These are phyloP conservation scores for Capillidium heterosporum DNA, from an alignment of 371 early-diverging fungal species.

Conservation along the genomic window DNA sequence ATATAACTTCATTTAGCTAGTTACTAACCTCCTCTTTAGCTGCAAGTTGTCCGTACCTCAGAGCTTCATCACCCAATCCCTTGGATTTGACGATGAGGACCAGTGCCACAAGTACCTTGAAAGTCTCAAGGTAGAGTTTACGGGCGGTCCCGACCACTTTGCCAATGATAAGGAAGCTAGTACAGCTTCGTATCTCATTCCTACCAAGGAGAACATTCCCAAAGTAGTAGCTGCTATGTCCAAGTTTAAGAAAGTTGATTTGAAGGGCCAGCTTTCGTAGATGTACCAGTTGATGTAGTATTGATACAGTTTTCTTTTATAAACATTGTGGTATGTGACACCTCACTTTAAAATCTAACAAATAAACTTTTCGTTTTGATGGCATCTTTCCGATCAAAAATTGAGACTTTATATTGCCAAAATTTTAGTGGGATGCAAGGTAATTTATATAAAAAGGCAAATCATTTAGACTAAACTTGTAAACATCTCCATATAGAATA, in stretches of 20 bases:
- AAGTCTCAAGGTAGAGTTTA: neutral
- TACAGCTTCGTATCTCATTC: slow-evolving; percentile 10
- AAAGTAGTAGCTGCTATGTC: slow-evolving; percentile 25
- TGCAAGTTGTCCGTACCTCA: slow-evolving; percentile 28
- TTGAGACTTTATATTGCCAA: no score
- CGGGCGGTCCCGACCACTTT: slow-evolving; percentile 9
- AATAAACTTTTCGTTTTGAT: no score
- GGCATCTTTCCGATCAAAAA: no score
- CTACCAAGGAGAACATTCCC: slow-evolving; percentile 27
- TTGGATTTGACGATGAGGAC: slow-evolving; percentile 11
- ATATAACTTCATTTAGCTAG: slow-evolving; percentile 7
- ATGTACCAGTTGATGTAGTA: no score
- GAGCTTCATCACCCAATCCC: slow-evolving; percentile 15
- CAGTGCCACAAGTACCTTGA: slow-evolving; percentile 25
- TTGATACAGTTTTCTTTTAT: no score
- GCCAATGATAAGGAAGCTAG: slow-evolving; percentile 7
- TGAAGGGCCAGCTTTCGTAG: slow-evolving; percentile 65
- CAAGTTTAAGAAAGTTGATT: slow-evolving; percentile 50
- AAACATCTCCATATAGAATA: no score
- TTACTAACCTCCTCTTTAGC: slow-evolving; percentile 15
- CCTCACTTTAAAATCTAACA: no score
- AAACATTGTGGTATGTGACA: no score
- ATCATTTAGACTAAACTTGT: no score
- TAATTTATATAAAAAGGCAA: no score
- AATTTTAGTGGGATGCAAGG: no score